Base-by-base conservation (phyloP, 257 asterid species). In the Cynanchum wilfordii region DNA sequence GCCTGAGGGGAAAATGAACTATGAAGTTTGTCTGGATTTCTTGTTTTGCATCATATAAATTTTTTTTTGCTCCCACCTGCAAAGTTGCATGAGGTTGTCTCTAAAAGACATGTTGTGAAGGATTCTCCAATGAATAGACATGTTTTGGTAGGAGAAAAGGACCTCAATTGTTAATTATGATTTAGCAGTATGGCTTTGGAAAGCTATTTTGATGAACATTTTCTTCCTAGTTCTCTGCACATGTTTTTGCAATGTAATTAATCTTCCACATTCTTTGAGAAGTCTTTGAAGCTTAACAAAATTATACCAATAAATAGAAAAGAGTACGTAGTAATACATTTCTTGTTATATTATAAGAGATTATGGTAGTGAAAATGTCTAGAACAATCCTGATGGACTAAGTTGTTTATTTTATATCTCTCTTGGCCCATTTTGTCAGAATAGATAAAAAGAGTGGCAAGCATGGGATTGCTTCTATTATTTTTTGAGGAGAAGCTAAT, bases 61-160 rank as follows among this genome's bases (percentile, higher is more conserved):
- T 30, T 51, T 50, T 50, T 50, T 50, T 45, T 12, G 19, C 42
- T 5, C 12, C 2, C 25, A 30, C 68, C 42, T 74, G 4, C 36
- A 24, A 55, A 74, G 71, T 40, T 51, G 68, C n/a, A 20, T 73
- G 19, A 38, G 59, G 24, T 54, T 47, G 66, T 42, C 66, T 27
- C 1, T 58, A 49, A 17, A 29, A 40, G 73, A 24, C 51, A 45
- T 2, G 52, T 45, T 74, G 47, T 51, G 36, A 36, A 22, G 19
- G 56, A 57, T 24, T n/a, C 29, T 71, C 64, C 16, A 15, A 5
- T 58, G 7, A 40, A 25, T 58, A 24, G n/a, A 6, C 29, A 40
- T 8, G 56, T 9, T 15, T 68, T 69, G 33, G 16, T 50, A 10
- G 50, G 49, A 69, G 33, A 44, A 45, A 27, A 45, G 13, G 56